Evolutionary conservation across 2,329 filamentous ascomycete genomes (phyloP), one percentile per base, ranked within the genome.

Genomic region (Pestalotiopsis sp.): DNA sequence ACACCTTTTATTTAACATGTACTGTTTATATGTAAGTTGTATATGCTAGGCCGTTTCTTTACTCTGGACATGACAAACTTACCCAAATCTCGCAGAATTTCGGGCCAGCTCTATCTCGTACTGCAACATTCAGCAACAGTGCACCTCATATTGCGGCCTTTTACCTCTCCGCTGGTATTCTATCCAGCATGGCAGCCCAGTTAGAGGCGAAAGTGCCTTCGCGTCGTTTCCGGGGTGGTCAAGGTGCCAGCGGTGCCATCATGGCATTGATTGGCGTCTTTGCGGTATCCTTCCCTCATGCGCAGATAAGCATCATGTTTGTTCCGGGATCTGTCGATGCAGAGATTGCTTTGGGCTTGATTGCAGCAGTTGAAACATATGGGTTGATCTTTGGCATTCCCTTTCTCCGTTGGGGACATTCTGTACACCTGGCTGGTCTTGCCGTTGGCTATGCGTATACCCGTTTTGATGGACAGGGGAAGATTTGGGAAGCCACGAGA

Each of bases 81-180:
- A 52, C 45, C 11, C 14, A n/a, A 52, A 20, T n/a, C 11, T 52
- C 45, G 17, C 38, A 62, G 59, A 67, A 65, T 27, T 66, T 76
- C n/a, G 71, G 68, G 1, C 69, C 69, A 20, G 4, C 13, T 2
- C 70, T 74, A 23, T 65, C 71, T 6, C 6, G 9, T 4, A 71
- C 70, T 3, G 64, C 11, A 6, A 63, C 65, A 12, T 75, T 78
- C 52, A 36, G 66, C 13, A 52, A 57, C n/a, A 72, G 68, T 11
- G 69, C 61, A 5, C 66, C 70, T 39, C 76, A 77, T 66, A 70
- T 77, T n/a, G 65, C 69, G 1, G 76, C 76, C 11, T 78, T 78
- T 71, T 78, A 73, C 66, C 72, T 77, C 49, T 74, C 74, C 2
- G 39, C 75, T 20, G 75, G 73, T 5, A 72, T 76, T 38, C 23